Evolutionary conservation across 2,329 filamentous ascomycete genomes (phyloP), one percentile per base, ranked within the genome.

Genomic region (Colletotrichum neosansevieriae): DNA sequence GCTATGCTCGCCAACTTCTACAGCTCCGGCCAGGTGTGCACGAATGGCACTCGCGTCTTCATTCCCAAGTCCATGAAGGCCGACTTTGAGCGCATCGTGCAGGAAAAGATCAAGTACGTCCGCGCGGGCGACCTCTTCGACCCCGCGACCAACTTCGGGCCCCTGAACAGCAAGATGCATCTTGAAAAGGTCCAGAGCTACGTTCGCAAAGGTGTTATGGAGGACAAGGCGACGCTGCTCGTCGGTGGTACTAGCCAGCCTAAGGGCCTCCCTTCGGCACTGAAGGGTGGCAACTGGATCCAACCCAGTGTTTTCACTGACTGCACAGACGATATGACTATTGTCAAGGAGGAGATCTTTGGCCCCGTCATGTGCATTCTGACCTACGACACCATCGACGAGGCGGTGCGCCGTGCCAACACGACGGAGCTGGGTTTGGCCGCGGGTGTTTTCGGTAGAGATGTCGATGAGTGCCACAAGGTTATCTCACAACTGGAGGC

Each of bases 1-100:
- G 94, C 93, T 71, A 94, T 97, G 91, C 93, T 97, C 85, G 94
- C 94, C 74, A 97, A 97, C 79, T 97, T 97, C 82, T 97, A 92
- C 84, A 94, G 91, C 72, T 92, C 92, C 0, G 94, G 94, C 34
- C 94, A 97, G 79, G 94, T 97, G 58, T 97, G 94, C 85, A 97
- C 94, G 58, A 97, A 97, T 77, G 94, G 94, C 57, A 97, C 94
- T 1, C 86, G 94, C 11, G 94, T 97, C 38, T 97, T 97, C 77
- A 86, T 97, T 3, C 93, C 92, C 0, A 81, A 84, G 38, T 76
- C 80, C 42, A 85, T 94, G 78, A 89, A 94, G 76, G 65, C 80
- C 13, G 83, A 82, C 0, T 94, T 97, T 72, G 93, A 97, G 77
- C 83, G 85, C 73, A 81, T 82, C 0, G 81, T 97, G 1, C 75